A percentile compares a stretch with the other conserved stretches of the same genome.
phyloP scores from a whole-genome alignment of 2,329 filamentous ascomycete species.

The Fusarium proliferatum region DNA sequence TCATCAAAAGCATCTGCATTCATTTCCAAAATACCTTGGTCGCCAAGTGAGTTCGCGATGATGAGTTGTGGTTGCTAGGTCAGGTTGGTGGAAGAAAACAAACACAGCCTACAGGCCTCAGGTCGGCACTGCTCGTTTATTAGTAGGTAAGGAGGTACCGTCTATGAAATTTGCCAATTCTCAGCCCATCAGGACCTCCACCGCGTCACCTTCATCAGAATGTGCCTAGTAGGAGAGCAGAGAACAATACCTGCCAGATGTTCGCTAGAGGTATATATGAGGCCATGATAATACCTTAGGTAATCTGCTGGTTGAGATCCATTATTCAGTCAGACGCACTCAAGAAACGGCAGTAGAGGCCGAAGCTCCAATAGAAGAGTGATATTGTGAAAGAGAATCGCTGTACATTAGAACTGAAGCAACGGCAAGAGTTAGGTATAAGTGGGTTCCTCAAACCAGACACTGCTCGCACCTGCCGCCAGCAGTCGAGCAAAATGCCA shows the following conservation, averaged over 20 bases:
- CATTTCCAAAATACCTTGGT: not conserved
- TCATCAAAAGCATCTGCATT: not conserved
- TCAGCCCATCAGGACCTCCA: not conserved
- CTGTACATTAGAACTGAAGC: not conserved
- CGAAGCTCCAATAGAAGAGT: not conserved
- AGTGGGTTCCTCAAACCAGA: not conserved
- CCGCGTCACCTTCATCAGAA: not conserved
- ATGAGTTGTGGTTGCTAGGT: not conserved
- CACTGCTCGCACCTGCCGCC: slow-evolving; percentile 9
- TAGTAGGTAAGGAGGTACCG: not conserved
- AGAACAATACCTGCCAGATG: not conserved
- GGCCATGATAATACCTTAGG: too few relatives aligned
- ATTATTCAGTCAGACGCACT: not conserved
- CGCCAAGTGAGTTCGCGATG: not conserved
- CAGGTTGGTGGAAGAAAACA: not conserved
- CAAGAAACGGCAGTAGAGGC: not conserved
- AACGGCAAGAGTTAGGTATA: not conserved
- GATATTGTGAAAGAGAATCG: not conserved
- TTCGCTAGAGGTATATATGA: not conserved
- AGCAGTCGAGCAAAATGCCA: slow-evolving; percentile 6
- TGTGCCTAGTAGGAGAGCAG: not conserved
- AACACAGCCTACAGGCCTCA: not conserved
- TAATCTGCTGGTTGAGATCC: not conserved
- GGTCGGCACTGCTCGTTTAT: not conserved
- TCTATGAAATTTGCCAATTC: not conserved